Evolutionary conservation across 2,329 filamentous ascomycete species (phyloP), one percentile per base, ranked within the genome.

Genomic region (Amesomyces nigricolor): DNA sequence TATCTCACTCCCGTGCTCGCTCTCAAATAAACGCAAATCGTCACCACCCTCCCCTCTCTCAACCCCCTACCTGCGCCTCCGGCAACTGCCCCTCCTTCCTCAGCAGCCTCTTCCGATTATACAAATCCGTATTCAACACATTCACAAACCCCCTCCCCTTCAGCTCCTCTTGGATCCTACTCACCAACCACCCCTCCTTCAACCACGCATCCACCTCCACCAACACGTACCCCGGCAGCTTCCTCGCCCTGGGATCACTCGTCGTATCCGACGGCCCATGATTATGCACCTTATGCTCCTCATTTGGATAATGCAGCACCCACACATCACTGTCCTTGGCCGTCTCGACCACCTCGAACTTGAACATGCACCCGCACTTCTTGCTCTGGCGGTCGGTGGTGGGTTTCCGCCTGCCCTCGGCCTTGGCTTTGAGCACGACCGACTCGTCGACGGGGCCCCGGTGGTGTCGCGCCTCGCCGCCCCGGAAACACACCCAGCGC

Each of bases 261-360:
- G 65, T 66, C 16, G 68, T 63, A 60, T 71, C 68, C 26, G 68
- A 68, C 9, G 69, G 68, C 1, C 64, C 63, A 55, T 71, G 69
- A 63, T 71, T 71, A 62, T 71, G 69, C 48, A 59, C 60, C 59
- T 62, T 66, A 61, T 68, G 64, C 60, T 64, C 62, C 54, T 64
- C 66, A 58, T 70, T 69, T n/a, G 69, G 69, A 56, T 71, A 71
- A 61, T 72, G 70, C 43, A 72, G 66, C 53, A 67, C 63, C 64
- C 69, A 72, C 49, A 70, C 62, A 56, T 71, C 68, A 44, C 64
- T 64, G 47, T 68, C 70, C 45, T 66, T 65, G 40, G 63, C 60
- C 39, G 67, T 65, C 63, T 71, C 68, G 51, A 71, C 65, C 16
- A 69, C 65, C 61, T 71, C 69, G 48, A 71, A 71, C 60, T 68